Percentiles rank a stretch among this genome's conserved stretches.
Evolutionary conservation across 1,284 basidiomycete genomes (phyloP).

Genomic region (Entoloma clypeatum): DNA sequence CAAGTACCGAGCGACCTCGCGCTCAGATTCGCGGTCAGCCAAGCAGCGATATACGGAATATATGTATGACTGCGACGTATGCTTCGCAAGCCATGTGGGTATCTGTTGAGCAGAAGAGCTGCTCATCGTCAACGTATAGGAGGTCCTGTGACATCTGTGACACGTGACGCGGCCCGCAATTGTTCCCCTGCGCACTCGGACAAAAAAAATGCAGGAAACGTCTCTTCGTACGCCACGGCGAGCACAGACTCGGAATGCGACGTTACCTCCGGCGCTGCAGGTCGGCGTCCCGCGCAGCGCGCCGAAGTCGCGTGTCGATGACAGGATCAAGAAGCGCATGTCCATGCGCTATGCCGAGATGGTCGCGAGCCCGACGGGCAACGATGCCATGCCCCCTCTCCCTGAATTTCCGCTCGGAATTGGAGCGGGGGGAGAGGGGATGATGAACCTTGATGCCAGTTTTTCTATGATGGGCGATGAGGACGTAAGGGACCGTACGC

Average conservation of each 20-base stretch:
- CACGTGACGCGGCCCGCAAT: neutral
- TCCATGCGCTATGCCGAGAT: slow-evolving; percentile 87
- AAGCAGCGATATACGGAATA: slow-evolving; percentile 33
- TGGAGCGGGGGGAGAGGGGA: slow-evolving; percentile 28
- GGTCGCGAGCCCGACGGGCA: slow-evolving; percentile 53
- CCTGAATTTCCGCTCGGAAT: slow-evolving; percentile 54
- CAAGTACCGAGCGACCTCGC: slow-evolving; percentile 31
- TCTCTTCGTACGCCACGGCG: slow-evolving; percentile 23
- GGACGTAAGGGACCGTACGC: slow-evolving; percentile 34
- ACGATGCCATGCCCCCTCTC: slow-evolving; percentile 44
- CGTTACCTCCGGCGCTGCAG: slow-evolving; percentile 15
- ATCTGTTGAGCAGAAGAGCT: slow-evolving; percentile 2
- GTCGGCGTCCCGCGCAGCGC: slow-evolving; percentile 33
- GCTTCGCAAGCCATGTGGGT: slow-evolving; percentile 22
- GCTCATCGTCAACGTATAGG: slow-evolving; percentile 4
- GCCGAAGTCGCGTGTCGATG: slow-evolving; percentile 77
- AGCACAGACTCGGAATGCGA: slow-evolving; percentile 19
- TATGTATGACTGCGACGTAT: slow-evolving; percentile 26
- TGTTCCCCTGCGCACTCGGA: neutral
- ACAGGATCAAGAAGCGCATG: slow-evolving; percentile 92
- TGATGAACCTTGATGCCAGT: slow-evolving; percentile 23
- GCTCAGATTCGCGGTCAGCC: slow-evolving; percentile 38
- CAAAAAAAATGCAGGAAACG: slow-evolving; percentile 16
- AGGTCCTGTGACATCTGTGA: slow-evolving; percentile 12
- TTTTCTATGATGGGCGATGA: slow-evolving; percentile 35